phyloP scores from a whole-genome alignment of 1,284 basidiomycete species.

The Ceratobasidium sp. region DNA sequence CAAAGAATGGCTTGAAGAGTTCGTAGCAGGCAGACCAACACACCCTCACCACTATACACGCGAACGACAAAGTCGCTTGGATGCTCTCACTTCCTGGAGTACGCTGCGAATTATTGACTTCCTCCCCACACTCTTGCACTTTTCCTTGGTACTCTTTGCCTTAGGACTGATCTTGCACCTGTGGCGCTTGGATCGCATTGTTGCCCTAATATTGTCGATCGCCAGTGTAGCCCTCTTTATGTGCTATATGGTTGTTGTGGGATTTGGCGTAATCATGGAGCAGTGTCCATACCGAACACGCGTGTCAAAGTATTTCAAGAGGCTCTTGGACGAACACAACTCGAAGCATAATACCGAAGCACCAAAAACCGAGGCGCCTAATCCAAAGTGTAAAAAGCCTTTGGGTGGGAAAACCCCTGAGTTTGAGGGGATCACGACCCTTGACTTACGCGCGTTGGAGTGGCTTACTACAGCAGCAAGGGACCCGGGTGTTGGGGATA shows the following conservation, averaged over 20 bases:
- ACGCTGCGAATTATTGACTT: slow-evolving; percentile 13
- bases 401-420: too few relatives aligned
- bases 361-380: too few relatives aligned
- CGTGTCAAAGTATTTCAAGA: slow-evolving; percentile 9
- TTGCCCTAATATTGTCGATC: not conserved
- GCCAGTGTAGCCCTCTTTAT: not conserved
- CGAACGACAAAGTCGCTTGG: slow-evolving; percentile 18
- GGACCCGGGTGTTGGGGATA: not conserved
- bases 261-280: not conserved
- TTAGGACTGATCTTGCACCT: slow-evolving; percentile 11
- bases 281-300: slow-evolving; percentile 6
- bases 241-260: not conserved
- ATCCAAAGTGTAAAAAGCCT: too few relatives aligned
- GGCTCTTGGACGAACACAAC: too few relatives aligned
- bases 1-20: slow-evolving; percentile 23
- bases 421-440: too few relatives aligned
- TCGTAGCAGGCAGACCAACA: not conserved
- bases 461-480: not conserved
- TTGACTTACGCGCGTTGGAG: not conserved
- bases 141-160: slow-evolving; percentile 7
- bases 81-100: slow-evolving; percentile 21
- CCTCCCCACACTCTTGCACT: slow-evolving; percentile 22
- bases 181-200: not conserved
- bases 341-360: too few relatives aligned
- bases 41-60: not conserved